These are phyloP conservation scores for Limonomyces culmigenus DNA, from an alignment of 1,284 basidiomycete genomes.

Conservation along the genomic window DNA sequence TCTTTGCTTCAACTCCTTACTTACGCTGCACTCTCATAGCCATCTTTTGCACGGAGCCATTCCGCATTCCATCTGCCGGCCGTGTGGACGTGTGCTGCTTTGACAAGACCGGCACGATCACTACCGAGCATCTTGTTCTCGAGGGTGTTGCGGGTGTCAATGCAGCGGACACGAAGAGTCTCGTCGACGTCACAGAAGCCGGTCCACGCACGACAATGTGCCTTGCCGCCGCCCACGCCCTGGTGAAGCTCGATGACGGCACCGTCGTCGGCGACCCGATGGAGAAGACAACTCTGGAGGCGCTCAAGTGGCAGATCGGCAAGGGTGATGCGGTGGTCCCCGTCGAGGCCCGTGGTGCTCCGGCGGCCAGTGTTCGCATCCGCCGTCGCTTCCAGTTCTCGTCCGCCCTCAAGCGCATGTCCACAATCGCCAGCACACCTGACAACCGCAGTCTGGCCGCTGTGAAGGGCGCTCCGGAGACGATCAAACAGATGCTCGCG, in stretches of 20 bases:
- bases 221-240: slow-evolving; percentile 87
- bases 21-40: slow-evolving; percentile 25
- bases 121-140: slow-evolving; percentile 85
- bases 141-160: slow-evolving; percentile 83
- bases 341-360: slow-evolving; percentile 29
- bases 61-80: slow-evolving; percentile 88
- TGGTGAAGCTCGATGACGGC: slow-evolving; percentile 87
- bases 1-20: not conserved
- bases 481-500: slow-evolving; percentile 74
- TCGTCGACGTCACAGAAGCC: slow-evolving; percentile 68
- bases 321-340: slow-evolving; percentile 70
- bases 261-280: slow-evolving; percentile 95
- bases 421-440: slow-evolving; percentile 65
- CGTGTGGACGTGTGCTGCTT: slow-evolving; percentile 95
- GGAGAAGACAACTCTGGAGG: slow-evolving; percentile 94
- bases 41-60: slow-evolving; percentile 95
- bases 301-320: slow-evolving; percentile 77
- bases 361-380: slow-evolving; percentile 52
- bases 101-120: slow-evolving; percentile 96
- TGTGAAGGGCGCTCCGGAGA: slow-evolving; percentile 93
- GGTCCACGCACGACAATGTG: slow-evolving; percentile 71
- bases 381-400: slow-evolving; percentile 92
- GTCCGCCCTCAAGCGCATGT: slow-evolving; percentile 91
- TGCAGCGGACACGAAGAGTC: slow-evolving; percentile 50
- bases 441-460: slow-evolving; percentile 42